Conservation (phyloP, 192 early-diverging fungal species). For the Spizellomyces sp. region DNA sequence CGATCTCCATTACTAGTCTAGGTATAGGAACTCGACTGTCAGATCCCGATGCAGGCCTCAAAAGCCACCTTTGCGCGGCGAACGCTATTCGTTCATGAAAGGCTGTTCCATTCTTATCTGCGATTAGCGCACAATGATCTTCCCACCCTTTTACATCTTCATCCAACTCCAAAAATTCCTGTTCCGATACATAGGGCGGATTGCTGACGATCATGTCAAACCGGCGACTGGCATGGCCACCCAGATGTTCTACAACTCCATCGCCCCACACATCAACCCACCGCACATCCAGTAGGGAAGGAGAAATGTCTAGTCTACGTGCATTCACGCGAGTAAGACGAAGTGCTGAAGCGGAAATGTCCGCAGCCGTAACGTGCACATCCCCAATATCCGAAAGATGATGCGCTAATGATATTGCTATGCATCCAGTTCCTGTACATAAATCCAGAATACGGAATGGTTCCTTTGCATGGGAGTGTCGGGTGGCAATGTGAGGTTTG, state of each 20-base stretch:
- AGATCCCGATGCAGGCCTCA: constrained; percentile 1
- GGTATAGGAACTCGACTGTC: constrained; percentile 43
- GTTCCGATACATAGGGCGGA: constrained; percentile 83
- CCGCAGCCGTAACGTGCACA: constrained; percentile 22
- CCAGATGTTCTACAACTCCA: neutral
- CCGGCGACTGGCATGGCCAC: neutral
- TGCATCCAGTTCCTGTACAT: constrained; percentile 80
- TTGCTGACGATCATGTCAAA: constrained; percentile 86
- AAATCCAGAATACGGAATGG: constrained; percentile 76
- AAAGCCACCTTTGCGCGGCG: constrained; percentile 41
- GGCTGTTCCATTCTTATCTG: constrained; percentile 58
- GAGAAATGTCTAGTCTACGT: constrained; percentile 23
- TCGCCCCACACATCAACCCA: constrained; percentile 11
- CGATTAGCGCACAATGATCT: constrained; percentile 73
- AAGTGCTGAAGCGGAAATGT: constrained; percentile 63
- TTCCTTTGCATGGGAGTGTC: neutral
- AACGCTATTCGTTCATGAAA: constrained; percentile 63
- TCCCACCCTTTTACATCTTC: constrained; percentile 86
- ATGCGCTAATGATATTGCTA: constrained; percentile 36
- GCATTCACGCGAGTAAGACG: constrained; percentile 54
- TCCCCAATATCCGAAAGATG: neutral
- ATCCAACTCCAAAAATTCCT: constrained; percentile 69
- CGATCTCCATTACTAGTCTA: constrained; percentile 82
- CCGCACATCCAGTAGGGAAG: constrained; percentile 1
- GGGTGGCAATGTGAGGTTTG: constrained; percentile 16